phyloP scores from a whole-genome alignment of 208 protist species.

The Borovskyia barvae region DNA sequence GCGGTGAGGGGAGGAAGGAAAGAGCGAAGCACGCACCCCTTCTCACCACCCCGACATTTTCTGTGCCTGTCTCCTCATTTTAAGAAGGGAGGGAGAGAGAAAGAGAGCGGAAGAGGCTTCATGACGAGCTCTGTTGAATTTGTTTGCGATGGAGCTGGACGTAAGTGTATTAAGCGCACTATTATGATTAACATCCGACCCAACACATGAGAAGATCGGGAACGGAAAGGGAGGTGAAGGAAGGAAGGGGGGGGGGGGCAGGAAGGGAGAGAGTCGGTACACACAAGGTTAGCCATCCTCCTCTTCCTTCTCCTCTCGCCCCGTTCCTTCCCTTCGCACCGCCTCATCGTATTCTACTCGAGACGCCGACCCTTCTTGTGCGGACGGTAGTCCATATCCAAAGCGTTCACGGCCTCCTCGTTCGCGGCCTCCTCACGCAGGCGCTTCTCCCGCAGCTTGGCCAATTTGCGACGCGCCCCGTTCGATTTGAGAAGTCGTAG shows the following conservation, averaged over 20 bases:
- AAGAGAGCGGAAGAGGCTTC: too few relatives aligned
- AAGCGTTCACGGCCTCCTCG: conserved; percentile 63
- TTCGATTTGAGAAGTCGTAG: conserved; percentile 90
- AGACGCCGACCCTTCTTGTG: conserved; percentile 68
- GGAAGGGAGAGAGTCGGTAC: not conserved
- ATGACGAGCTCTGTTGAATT: too few relatives aligned
- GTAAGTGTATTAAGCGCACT: too few relatives aligned
- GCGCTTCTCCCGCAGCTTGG: conserved; percentile 71
- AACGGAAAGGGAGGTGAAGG: not conserved
- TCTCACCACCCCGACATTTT: too few relatives aligned
- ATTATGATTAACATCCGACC: too few relatives aligned
- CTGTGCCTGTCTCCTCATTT: too few relatives aligned
- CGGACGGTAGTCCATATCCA: conserved; percentile 58
- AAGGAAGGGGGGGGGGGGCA: not conserved
- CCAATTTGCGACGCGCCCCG: conserved; percentile 74
- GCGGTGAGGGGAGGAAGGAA: too few relatives aligned
- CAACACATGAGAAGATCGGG: not conserved
- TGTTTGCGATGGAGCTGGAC: too few relatives aligned
- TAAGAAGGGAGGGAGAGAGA: too few relatives aligned
- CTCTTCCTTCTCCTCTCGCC: not conserved
- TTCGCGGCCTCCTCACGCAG: conserved; percentile 48
- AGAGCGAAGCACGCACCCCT: too few relatives aligned
- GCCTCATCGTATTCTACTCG: conserved; percentile 41
- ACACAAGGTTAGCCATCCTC: not conserved
- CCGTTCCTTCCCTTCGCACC: not conserved